Conservation (phyloP, 2,329 filamentous ascomycete genomes). For the Akanthomyces lecanii region DNA sequence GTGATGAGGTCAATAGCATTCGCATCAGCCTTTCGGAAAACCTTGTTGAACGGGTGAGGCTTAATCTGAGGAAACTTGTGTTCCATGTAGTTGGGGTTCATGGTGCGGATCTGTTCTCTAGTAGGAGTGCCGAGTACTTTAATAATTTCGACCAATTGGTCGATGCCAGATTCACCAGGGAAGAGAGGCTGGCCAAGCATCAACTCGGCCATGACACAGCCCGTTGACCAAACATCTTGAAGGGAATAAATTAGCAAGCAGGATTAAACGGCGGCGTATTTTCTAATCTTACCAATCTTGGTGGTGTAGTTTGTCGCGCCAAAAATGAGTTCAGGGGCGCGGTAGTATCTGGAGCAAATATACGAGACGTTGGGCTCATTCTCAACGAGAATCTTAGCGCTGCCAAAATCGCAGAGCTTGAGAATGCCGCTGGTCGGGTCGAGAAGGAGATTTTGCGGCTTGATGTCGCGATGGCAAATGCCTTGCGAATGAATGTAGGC, state of each 20-base stretch:
- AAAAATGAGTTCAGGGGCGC: conserved; percentile 96
- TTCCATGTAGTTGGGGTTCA: conserved; percentile 99
- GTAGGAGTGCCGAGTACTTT: conserved; percentile 97
- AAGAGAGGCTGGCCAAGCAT: conserved; percentile 98
- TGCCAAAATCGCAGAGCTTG: conserved; percentile 98
- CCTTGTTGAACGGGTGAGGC: conserved; percentile 98
- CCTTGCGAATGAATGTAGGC: conserved; percentile 99
- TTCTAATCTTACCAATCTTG: conserved; percentile 80
- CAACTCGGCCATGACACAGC: conserved; percentile 97
- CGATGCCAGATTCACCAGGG: conserved; percentile 96
- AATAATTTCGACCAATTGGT: conserved; percentile 98
- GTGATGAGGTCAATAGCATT: conserved; percentile 95
- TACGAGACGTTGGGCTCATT: conserved; percentile 99
- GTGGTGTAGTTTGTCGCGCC: conserved; percentile 99
- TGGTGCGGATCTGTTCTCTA: conserved; percentile 95
- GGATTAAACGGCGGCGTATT: neutral
- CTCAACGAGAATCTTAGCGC: conserved; percentile 96
- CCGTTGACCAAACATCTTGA: conserved; percentile 96
- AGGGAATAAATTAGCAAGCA: conserved; percentile 56
- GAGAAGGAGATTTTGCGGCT: conserved; percentile 93
- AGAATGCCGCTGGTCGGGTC: conserved; percentile 87
- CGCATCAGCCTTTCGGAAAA: conserved; percentile 92
- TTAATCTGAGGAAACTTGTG: conserved; percentile 99
- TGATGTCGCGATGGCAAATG: conserved; percentile 98
- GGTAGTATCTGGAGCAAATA: conserved; percentile 98